Base-by-base conservation (phyloP, 1,139 yeast species). In the Yamadazyma triangularis region DNA sequence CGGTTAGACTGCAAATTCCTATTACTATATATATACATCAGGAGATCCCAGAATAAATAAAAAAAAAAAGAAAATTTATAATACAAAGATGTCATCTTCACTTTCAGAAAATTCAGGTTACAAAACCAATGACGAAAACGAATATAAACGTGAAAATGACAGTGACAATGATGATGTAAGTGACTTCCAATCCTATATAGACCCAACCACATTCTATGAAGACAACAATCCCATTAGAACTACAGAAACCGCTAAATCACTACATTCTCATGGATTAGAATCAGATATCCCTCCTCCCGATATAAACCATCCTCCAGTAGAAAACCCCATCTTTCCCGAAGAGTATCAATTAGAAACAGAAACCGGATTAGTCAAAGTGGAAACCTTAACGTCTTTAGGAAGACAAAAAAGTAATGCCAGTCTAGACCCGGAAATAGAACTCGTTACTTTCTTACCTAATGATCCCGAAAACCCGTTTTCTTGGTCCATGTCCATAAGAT, bases 401-500 rank as follows among this genome's bases (percentile, higher is more conserved):
- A 72, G 93, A 64, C 51, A 64, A 2, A 60, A 64, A 14, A 27
- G 31, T 12, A 29, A 35, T n/a, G 47, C 42, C 18, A 42, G 37
- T 26, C 47, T 77, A 21, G 86, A 80, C 45, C 77, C 80, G 4
- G 86, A 79, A 26, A 71, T 79, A 34, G 89, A 86, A 51, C 82
- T 84, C 50, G 95, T 87, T 36, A 87, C 95, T 1, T 87, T 85
- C 52, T 61, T 67, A 5, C 64, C 78, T 10, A 73, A 74, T 40
- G 96, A 87, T 52, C 91, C 93, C 0, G 88, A 77, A 44, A 88
- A 87, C 55, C 96, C 96, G 14, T 79, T 81, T 48, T 87, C 87
- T 55, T 88, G 96, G 96, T 60, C 73, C 14, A 42, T 64, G 26
- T 43, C 47, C 41, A 36, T 57, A 23, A 78, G 79, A 50, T 82